phyloP scores from a whole-genome alignment of 75 land plant species.

The Picea sitchensis region DNA sequence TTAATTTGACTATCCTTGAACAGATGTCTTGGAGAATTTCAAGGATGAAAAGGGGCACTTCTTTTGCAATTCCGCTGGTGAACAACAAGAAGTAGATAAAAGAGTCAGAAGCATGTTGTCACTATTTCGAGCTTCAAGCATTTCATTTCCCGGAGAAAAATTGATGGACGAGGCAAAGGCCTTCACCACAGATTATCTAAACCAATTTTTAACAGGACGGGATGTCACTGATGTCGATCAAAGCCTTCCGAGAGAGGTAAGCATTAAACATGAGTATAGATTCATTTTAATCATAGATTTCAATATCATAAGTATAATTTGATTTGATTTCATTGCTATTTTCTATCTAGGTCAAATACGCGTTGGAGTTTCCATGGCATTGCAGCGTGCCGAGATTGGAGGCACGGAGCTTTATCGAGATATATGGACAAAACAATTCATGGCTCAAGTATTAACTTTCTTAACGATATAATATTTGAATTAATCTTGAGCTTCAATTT shows the following conservation, averaged over 20 bases:
- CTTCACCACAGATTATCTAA: constrained; percentile 12
- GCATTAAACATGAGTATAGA: too few species aligned
- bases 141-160: constrained; percentile 20
- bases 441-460: constrained; percentile 36
- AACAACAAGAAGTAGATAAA: neutral
- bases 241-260: constrained; percentile 7
- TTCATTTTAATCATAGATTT: too few species aligned
- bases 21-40: constrained; percentile 24
- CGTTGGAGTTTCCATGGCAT: constrained; percentile 23
- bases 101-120: constrained; percentile 7
- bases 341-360: constrained; percentile 17
- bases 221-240: neutral
- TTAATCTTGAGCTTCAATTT: too few species aligned
- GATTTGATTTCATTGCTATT: too few species aligned
- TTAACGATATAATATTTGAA: neutral
- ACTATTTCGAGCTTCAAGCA: constrained; percentile 25
- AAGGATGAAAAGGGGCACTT: constrained; percentile 12
- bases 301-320: too few species aligned
- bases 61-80: neutral
- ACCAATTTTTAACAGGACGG: neutral
- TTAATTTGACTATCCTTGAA: too few species aligned
- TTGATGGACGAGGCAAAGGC: constrained; percentile 19
- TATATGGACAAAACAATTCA: constrained; percentile 27
- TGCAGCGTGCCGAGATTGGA: constrained; percentile 23
- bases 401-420: constrained; percentile 20